A percentile compares a stretch with the other conserved stretches of the same genome.
Conservation (phyloP, 1,139 yeast species). For the Saccharomycopsis hybrid region DNA sequence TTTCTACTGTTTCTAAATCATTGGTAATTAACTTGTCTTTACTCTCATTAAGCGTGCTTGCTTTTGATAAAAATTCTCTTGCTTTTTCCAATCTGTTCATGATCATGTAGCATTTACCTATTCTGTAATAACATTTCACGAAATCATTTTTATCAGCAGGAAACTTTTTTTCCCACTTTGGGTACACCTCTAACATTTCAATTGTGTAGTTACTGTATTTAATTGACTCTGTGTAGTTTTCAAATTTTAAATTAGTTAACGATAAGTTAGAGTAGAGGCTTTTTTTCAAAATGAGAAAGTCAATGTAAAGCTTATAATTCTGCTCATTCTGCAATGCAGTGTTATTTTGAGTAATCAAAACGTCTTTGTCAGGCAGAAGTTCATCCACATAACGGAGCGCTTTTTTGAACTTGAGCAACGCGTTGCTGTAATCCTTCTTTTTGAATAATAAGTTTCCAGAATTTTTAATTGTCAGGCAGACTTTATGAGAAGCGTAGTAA, state of each 20-base stretch:
- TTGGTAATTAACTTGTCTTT: constrained; percentile 42
- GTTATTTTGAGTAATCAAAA: constrained; percentile 39
- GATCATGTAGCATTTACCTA: constrained; percentile 44
- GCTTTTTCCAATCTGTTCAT: constrained; percentile 47
- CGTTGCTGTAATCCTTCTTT: constrained; percentile 41
- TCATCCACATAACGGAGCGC: constrained; percentile 64
- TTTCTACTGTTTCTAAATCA: constrained; percentile 39
- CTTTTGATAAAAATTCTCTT: constrained; percentile 38
- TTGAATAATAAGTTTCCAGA: constrained; percentile 60
- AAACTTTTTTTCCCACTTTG: constrained; percentile 20
- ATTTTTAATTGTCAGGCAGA: constrained; percentile 50
- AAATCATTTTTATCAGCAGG: constrained; percentile 35
- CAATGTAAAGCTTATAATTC: constrained; percentile 30
- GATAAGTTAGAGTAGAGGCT: constrained; percentile 57
- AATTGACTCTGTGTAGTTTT: constrained; percentile 39
- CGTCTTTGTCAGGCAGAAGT: constrained; percentile 62
- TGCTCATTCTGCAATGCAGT: constrained; percentile 10
- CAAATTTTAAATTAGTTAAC: constrained; percentile 43
- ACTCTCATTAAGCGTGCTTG: constrained; percentile 39
- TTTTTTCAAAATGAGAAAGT: constrained; percentile 51
- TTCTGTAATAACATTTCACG: constrained; percentile 60
- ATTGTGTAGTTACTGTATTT: constrained; percentile 50
- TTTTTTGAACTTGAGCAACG: constrained; percentile 56
- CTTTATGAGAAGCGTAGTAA: constrained; percentile 44
- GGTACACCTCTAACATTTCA: constrained; percentile 36